A percentile compares a stretch with the other conserved stretches of the same genome.
These are phyloP conservation scores for Diphasiastrum complanatum DNA, from an alignment of 83 land plant species.

Conservation along the genomic window DNA sequence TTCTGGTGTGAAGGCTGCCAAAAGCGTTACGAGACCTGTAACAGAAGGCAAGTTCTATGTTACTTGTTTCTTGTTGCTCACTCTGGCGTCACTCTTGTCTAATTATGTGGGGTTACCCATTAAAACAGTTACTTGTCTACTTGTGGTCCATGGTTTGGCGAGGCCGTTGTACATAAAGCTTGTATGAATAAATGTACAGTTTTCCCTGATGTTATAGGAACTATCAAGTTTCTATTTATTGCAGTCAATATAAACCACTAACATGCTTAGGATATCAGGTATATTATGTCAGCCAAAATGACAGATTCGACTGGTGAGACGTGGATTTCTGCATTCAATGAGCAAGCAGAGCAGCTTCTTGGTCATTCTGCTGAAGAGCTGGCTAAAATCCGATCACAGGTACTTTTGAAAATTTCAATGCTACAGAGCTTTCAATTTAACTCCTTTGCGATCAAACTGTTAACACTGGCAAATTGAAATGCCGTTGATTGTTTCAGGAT, in stretches of 20 bases:
- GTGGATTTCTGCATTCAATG: constrained; percentile 83
- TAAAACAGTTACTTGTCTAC: background rate
- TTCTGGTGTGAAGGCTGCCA: constrained; percentile 96
- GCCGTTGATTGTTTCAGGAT: constrained; percentile 46
- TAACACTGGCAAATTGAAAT: too few species aligned
- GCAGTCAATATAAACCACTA: too few species aligned
- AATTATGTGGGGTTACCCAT: background rate
- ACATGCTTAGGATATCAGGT: too few species aligned
- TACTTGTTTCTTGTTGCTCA: background rate
- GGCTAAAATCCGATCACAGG: constrained; percentile 63
- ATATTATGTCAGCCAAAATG: constrained; percentile 69
- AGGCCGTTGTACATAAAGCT: too few species aligned
- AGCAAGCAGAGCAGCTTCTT: constrained; percentile 79
- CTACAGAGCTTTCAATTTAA: background rate
- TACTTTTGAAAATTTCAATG: constrained; percentile 11
- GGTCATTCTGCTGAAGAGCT: constrained; percentile 81
- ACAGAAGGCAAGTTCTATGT: constrained; percentile 42
- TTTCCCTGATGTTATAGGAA: too few species aligned
- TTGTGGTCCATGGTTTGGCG: too few species aligned
- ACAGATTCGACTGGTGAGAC: constrained; percentile 79
- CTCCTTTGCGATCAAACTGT: background rate
- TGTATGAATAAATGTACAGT: too few species aligned
- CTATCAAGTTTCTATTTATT: too few species aligned
- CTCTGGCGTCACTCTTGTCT: background rate
- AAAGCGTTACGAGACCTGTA: constrained; percentile 57